Evolutionary conservation across 2,329 filamentous ascomycete genomes (phyloP).

Genomic region (Teratosphaeria epicoccoides): DNA sequence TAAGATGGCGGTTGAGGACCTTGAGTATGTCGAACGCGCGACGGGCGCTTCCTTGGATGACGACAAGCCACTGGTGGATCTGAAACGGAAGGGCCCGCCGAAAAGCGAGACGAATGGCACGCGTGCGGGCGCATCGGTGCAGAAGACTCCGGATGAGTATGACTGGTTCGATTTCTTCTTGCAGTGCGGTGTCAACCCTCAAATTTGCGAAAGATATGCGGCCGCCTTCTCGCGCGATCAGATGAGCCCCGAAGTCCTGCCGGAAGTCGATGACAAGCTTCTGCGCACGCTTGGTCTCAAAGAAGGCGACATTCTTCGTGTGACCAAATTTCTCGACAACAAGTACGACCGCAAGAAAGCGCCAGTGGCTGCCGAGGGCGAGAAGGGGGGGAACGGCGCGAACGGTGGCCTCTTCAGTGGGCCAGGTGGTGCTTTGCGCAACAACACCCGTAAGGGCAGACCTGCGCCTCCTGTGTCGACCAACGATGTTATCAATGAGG

Average conservation of each 20-base stretch:
- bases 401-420: slow-evolving; percentile 75
- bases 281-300: slow-evolving; percentile 84
- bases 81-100: slow-evolving; percentile 45
- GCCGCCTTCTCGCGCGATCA: slow-evolving; percentile 82
- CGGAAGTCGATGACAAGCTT: slow-evolving; percentile 75
- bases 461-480: slow-evolving; percentile 79
- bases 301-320: slow-evolving; percentile 90
- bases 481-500: slow-evolving; percentile 77
- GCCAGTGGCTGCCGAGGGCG: not conserved
- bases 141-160: slow-evolving; percentile 60
- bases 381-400: slow-evolving; percentile 38
- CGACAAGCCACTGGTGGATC: slow-evolving; percentile 82
- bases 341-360: slow-evolving; percentile 56
- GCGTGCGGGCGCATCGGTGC: slow-evolving; percentile 53
- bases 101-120: slow-evolving; percentile 31
- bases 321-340: slow-evolving; percentile 78
- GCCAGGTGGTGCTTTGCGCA: slow-evolving; percentile 77
- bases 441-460: slow-evolving; percentile 87
- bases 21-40: slow-evolving; percentile 83
- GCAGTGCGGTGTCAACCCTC: slow-evolving; percentile 78
- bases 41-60: slow-evolving; percentile 85
- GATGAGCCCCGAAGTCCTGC: slow-evolving; percentile 88
- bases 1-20: slow-evolving; percentile 92
- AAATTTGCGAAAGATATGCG: slow-evolving; percentile 88
- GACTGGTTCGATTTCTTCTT: slow-evolving; percentile 99